phyloP scores from a whole-genome alignment of 257 asterid genomes.

The Solanum etuberosum region DNA sequence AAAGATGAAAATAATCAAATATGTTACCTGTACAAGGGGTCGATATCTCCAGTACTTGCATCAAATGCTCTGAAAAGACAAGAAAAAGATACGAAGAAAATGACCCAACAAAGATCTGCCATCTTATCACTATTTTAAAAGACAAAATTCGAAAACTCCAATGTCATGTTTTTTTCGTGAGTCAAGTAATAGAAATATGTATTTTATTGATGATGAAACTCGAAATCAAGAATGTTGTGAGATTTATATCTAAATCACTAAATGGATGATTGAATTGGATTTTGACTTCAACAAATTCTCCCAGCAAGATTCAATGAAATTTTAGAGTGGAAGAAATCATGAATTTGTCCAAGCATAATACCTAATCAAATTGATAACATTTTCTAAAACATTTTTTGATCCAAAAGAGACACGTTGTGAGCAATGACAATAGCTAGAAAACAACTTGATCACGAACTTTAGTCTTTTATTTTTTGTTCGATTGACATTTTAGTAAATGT shows the following conservation, averaged over 20 bases:
- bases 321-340: background rate
- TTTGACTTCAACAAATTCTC: background rate
- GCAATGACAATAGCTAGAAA: too few species aligned
- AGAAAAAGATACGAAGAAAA: slow-evolving; percentile 3
- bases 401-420: background rate
- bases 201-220: background rate
- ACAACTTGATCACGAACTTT: background rate
- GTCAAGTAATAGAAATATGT: background rate
- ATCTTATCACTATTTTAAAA: slow-evolving; percentile 1
- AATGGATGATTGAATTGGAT: background rate
- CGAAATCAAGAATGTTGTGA: background rate
- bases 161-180: background rate
- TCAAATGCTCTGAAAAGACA: slow-evolving; percentile 15
- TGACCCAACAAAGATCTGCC: slow-evolving; percentile 4
- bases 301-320: too few species aligned
- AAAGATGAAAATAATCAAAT: background rate
- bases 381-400: background rate
- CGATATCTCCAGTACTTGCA: slow-evolving; percentile 31
- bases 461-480: background rate
- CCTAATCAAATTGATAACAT: background rate
- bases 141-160: background rate
- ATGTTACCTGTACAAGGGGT: slow-evolving; percentile 20
- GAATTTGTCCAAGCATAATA: background rate
- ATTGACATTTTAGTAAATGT: background rate
- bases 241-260: background rate